phyloP scores from a whole-genome alignment of 75 land plant genomes.

The Pseudotsuga menziesii region DNA sequence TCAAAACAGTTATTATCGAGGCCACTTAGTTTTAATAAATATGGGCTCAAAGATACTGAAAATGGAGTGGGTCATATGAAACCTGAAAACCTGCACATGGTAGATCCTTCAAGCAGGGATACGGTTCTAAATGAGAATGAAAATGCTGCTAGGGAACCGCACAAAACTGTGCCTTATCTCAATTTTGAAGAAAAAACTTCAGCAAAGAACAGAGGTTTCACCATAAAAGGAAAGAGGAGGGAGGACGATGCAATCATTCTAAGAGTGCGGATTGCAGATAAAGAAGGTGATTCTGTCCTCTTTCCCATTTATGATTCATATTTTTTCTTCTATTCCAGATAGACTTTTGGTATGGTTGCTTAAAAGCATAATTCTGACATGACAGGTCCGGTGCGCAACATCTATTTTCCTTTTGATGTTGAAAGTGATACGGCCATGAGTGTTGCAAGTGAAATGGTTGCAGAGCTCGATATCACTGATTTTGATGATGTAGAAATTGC shows the following conservation, averaged over 20 bases:
- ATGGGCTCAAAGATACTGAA: constrained; percentile 13
- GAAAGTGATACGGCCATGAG: constrained; percentile 52
- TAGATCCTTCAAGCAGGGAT: constrained; percentile 5
- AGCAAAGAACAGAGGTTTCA: constrained; percentile 49
- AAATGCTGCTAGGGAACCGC: not conserved
- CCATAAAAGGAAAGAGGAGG: constrained; percentile 72
- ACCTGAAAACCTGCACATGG: constrained; percentile 20
- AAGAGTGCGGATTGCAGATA: constrained; percentile 70
- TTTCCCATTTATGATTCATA: not conserved
- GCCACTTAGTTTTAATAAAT: constrained; percentile 11
- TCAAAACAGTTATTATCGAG: not conserved
- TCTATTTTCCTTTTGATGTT: constrained; percentile 69
- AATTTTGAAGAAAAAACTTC: not conserved
- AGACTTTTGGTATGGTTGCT: not conserved
- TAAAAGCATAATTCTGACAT: constrained; percentile 8
- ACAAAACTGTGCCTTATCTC: not conserved
- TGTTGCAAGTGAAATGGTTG: constrained; percentile 81
- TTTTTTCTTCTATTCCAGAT: not conserved
- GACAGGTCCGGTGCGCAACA: constrained; percentile 43
- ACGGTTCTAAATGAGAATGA: constrained; percentile 12
- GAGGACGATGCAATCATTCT: constrained; percentile 81
- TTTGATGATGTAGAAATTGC: constrained; percentile 56
- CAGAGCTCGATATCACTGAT: constrained; percentile 62
- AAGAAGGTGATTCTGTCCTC: constrained; percentile 44
- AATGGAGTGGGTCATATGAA: constrained; percentile 9